Conservation (phyloP, 2,329 filamentous ascomycete species). For the Pseudogymnoascus sp. region DNA sequence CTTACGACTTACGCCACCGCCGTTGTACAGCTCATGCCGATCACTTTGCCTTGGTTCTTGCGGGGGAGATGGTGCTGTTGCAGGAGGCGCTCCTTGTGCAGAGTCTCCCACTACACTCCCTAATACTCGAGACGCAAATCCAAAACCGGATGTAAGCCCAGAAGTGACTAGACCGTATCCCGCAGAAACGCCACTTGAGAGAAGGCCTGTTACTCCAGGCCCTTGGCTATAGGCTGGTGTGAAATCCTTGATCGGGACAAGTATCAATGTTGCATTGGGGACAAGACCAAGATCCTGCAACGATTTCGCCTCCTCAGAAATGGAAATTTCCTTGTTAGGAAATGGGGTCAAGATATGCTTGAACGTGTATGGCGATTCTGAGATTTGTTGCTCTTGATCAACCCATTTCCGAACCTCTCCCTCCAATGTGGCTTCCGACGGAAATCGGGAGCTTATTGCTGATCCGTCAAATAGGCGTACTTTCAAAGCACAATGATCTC, state of each 20-base stretch:
- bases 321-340: conserved; percentile 66
- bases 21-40: conserved; percentile 9
- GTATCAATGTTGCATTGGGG: conserved; percentile 74
- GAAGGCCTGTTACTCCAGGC: conserved; percentile 17
- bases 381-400: conserved; percentile 36
- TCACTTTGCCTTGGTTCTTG: conserved; percentile 14
- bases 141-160: conserved; percentile 34
- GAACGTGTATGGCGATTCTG: conserved; percentile 60
- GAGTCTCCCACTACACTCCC: conserved; percentile 28
- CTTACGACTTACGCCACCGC: background rate
- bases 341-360: conserved; percentile 73
- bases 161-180: conserved; percentile 32
- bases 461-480: conserved; percentile 78
- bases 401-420: conserved; percentile 70
- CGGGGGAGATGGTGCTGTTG: conserved; percentile 20
- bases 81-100: background rate
- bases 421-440: conserved; percentile 51
- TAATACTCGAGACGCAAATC: conserved; percentile 33
- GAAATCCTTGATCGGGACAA: conserved; percentile 61
- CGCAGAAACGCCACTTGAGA: conserved; percentile 32
- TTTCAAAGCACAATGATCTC: conserved; percentile 53
- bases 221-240: conserved; percentile 47
- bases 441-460: conserved; percentile 65
- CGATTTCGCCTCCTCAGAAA: conserved; percentile 62
- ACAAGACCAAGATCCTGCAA: conserved; percentile 63